A percentile compares a stretch with the other conserved stretches of the same genome.
Evolutionary conservation across 2,329 filamentous ascomycete species (phyloP).

Genomic region (Fusarium verrucosum): DNA sequence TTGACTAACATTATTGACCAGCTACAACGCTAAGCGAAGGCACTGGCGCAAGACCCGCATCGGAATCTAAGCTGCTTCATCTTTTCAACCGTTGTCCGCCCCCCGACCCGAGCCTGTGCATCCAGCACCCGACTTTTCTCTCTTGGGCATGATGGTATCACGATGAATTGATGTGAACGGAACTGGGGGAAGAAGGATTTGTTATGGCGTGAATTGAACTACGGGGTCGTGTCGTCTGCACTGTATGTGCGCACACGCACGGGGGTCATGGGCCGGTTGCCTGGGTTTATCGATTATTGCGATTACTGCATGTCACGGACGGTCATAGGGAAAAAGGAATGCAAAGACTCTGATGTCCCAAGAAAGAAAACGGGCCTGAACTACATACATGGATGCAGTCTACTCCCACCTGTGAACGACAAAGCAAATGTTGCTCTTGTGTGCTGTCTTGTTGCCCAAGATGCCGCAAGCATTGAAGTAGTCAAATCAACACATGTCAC

Average conservation of each 20-base stretch:
- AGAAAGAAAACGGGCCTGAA: conserved; percentile 41
- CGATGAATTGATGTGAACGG: conserved; percentile 41
- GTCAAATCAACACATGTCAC: conserved; percentile 11
- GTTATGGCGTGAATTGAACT: conserved; percentile 39
- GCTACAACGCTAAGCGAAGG: conserved; percentile 99
- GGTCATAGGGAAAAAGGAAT: conserved; percentile 60
- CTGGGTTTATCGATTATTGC: conserved; percentile 52
- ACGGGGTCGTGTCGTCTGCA: conserved; percentile 33
- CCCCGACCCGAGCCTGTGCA: conserved; percentile 44
- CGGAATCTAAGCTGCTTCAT: conserved; percentile 84
- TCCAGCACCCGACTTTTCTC: conserved; percentile 38
- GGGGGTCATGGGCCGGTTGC: conserved; percentile 47
- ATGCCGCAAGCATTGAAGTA: conserved; percentile 4
- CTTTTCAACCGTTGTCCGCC: conserved; percentile 42
- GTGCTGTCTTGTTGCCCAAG: conserved; percentile 1
- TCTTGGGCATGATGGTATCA: conserved; percentile 46
- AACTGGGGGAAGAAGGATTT: conserved; percentile 24
- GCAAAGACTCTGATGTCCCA: conserved; percentile 51
- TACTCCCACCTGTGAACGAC: conserved; percentile 18
- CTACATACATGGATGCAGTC: conserved; percentile 18
- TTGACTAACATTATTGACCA: conserved; percentile 53
- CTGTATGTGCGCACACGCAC: conserved; percentile 26
- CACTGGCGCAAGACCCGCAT: conserved; percentile 99
- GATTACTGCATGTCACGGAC: conserved; percentile 58
- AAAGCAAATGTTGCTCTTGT: background rate